Conservation (phyloP, 73 alveolate genomes). For the Tetrahymena elliotti region DNA sequence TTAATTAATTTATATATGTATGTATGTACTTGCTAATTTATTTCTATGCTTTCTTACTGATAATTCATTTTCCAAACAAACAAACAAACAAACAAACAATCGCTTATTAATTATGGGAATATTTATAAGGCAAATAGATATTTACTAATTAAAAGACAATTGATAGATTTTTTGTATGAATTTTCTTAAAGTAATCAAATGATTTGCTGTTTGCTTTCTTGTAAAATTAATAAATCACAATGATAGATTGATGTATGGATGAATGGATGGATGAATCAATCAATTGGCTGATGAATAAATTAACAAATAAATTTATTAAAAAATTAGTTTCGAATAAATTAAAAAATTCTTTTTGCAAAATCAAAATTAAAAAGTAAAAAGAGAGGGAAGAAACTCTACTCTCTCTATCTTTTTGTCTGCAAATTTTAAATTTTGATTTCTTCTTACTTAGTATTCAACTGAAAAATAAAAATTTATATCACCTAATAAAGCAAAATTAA, state of each 20-base stretch:
- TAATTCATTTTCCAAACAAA: background rate
- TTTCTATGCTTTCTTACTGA: background rate
- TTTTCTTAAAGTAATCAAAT: background rate
- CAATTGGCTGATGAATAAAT: background rate
- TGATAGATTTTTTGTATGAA: background rate
- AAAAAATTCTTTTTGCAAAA: background rate
- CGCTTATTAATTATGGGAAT: too few relatives aligned
- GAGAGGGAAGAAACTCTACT: background rate
- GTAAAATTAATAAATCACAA: too few relatives aligned
- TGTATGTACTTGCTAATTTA: background rate
- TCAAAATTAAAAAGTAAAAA: background rate
- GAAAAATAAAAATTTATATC: background rate
- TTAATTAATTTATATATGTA: too few relatives aligned
- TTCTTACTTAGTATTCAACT: background rate
- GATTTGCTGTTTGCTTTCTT: background rate
- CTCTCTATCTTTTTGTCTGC: background rate
- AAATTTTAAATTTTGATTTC: background rate
- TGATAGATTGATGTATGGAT: too few relatives aligned
- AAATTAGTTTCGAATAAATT: background rate
- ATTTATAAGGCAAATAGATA: background rate
- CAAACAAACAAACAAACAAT: too few relatives aligned
- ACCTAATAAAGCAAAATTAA: background rate
- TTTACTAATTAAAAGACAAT: too few relatives aligned
- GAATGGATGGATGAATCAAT: too few relatives aligned
- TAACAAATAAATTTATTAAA: background rate